A percentile compares a stretch with the other conserved stretches of the same genome.
phyloP scores from a whole-genome alignment of 139 green algal genomes.

The Chlorella vulgaris region DNA sequence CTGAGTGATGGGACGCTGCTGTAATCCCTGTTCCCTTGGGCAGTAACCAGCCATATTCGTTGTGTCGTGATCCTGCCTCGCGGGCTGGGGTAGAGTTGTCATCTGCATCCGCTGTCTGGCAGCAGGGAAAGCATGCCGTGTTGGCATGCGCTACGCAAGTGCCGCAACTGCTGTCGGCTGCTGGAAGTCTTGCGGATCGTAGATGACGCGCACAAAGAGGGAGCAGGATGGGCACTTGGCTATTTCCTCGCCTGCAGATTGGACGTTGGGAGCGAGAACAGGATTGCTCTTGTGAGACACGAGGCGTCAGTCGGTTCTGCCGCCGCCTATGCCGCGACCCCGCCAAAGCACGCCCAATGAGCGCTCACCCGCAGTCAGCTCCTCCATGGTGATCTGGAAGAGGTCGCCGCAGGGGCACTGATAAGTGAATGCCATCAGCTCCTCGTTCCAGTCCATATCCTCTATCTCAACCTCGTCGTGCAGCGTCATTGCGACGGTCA shows the following conservation, averaged over 20 bases:
- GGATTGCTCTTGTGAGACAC: too few species aligned
- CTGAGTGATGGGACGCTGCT: too few species aligned
- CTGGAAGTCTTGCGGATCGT: conserved; percentile 71
- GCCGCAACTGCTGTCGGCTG: too few species aligned
- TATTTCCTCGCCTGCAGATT: conserved; percentile 90
- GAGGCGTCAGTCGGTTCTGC: too few species aligned
- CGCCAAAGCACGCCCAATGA: too few species aligned
- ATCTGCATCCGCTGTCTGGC: background rate
- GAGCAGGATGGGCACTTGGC: conserved; percentile 94
- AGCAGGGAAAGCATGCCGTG: too few species aligned
- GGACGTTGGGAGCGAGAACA: background rate
- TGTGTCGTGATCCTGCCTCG: too few species aligned
- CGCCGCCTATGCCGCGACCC: too few species aligned
- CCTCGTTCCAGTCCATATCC: conserved; percentile 95
- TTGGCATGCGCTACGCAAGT: background rate
- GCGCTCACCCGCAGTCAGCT: conserved; percentile 34
- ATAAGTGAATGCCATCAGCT: conserved; percentile 92
- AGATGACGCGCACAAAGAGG: conserved; percentile 94
- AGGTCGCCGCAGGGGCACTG: conserved; percentile 95
- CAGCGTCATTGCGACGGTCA: conserved; percentile 37
- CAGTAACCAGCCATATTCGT: too few species aligned
- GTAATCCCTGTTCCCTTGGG: too few species aligned
- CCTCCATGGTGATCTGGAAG: conserved; percentile 92
- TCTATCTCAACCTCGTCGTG: conserved; percentile 89
- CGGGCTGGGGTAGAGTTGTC: too few species aligned